phyloP scores from a whole-genome alignment of 75 land plant species.

The Sequoia sempervirens region DNA sequence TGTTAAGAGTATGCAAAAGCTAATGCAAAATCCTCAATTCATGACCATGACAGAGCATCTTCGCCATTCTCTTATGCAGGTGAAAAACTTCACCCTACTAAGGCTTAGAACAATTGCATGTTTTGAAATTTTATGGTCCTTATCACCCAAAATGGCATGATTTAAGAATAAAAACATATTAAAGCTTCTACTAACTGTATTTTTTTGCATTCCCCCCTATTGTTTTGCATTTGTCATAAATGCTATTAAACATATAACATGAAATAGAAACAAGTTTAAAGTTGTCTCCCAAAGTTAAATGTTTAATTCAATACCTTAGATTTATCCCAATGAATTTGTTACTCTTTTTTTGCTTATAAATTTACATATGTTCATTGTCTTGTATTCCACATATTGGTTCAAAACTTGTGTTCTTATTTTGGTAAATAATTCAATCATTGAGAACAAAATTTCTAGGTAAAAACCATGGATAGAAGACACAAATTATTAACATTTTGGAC shows the following conservation, averaged over 20 bases:
- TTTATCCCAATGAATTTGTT: neutral
- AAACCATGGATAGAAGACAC: neutral
- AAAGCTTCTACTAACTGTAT: neutral
- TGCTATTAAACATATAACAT: neutral
- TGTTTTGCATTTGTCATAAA: neutral
- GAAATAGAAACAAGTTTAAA: neutral
- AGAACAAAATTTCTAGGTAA: neutral
- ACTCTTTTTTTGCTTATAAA: neutral
- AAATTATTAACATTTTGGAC: neutral
- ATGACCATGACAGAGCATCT: slow-evolving; percentile 44
- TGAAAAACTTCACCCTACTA: neutral
- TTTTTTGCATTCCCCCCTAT: neutral
- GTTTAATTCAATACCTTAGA: neutral
- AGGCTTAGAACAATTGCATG: neutral
- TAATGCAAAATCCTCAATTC: slow-evolving; percentile 56
- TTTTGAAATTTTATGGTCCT: neutral
- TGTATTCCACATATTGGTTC: neutral
- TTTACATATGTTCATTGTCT: neutral
- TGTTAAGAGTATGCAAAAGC: slow-evolving; percentile 41
- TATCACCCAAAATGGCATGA: neutral
- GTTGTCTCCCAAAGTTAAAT: neutral
- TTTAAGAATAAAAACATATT: neutral
- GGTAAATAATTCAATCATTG: neutral
- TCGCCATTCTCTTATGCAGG: slow-evolving; percentile 53
- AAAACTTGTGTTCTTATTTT: neutral